Base-by-base conservation (phyloP, 164 flowering plant genomes). In the Nelumbo lutea region DNA sequence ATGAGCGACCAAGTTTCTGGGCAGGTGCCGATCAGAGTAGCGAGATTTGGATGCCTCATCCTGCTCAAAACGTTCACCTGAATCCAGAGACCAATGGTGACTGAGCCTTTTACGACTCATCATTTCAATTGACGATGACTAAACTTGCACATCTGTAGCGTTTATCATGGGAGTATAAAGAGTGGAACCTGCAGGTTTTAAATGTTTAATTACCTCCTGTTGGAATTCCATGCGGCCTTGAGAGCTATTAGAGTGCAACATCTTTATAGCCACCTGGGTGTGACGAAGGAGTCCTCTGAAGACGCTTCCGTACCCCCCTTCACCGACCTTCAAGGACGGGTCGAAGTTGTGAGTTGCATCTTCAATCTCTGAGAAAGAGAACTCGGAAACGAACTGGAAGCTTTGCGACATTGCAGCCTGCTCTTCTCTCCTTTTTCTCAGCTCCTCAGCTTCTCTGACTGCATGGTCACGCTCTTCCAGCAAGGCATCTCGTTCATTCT, bases 1-100 rank as follows among this genome's bases (percentile, higher is more conserved):
- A 94, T 53, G n/a, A 94, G 89, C 27, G 87, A 50, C 79, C 83
- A 79, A 7, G 85, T 77, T 67, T 90, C 95, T 50, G 91, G 90
- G 68, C 97, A 94, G 48, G 95, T 84, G 70, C 98, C 98, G 68
- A 94, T 78, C 13, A 94, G 87, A 11, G 90, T 90, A 9, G 91
- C 83, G 6, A 93, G 78, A 79, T 93, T 93, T 51, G 96, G 96
- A 77, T 94, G 97, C 77, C 96, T 74, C 79, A 91, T 72, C 76
- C 80, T 85, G 62, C 93, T 90, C 79, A 94, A 75, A 64, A 94
- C 80, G 51, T 90, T 85, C 47, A 94, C 91, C 98, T 94, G 77
- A 59, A 57, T 27, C 27, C 27, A 27, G 27, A 27, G 27, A 27
- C 27, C 27, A 27, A 27, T 27, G 27, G 27, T 27, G 27, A 27